Conservation (phyloP, 495 filamentous ascomycete genomes). For the Aspergillus egyptiacus region DNA sequence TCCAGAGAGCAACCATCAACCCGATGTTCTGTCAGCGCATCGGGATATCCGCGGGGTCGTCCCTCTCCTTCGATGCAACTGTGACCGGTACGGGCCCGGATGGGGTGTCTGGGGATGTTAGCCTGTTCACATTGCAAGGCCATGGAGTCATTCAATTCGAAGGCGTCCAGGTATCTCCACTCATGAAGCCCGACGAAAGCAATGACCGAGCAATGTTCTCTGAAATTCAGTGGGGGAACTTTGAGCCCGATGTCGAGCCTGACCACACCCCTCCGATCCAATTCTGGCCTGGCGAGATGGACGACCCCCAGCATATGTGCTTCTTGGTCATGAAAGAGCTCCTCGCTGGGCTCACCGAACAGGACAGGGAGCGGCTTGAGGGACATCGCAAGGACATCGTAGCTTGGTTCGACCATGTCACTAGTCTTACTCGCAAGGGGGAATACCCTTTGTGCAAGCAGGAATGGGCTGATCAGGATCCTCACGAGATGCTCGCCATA, state of each 20-base stretch:
- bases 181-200: not conserved
- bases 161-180: not conserved
- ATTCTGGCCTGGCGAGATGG: not conserved
- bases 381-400: not conserved
- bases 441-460: not conserved
- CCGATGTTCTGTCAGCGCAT: not conserved
- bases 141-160: slow-evolving; percentile 3
- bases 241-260: not conserved
- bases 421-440: not conserved
- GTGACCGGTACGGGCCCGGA: not conserved
- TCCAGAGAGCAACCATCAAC: not conserved
- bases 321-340: not conserved
- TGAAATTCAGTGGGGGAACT: slow-evolving; percentile 2
- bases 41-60: not conserved
- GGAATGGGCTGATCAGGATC: not conserved
- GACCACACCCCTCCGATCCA: no score
- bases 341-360: not conserved
- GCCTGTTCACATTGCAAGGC: not conserved
- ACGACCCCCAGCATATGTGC: not conserved
- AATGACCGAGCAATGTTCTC: slow-evolving; percentile 5
- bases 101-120: not conserved
- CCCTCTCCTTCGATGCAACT: not conserved
- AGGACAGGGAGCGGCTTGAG: not conserved
- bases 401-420: not conserved
- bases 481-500: not conserved